Evolutionary conservation across 176 grass and related monocot species (phyloP), one percentile per base, ranked within the genome.

Genomic region (Lolium perenne): DNA sequence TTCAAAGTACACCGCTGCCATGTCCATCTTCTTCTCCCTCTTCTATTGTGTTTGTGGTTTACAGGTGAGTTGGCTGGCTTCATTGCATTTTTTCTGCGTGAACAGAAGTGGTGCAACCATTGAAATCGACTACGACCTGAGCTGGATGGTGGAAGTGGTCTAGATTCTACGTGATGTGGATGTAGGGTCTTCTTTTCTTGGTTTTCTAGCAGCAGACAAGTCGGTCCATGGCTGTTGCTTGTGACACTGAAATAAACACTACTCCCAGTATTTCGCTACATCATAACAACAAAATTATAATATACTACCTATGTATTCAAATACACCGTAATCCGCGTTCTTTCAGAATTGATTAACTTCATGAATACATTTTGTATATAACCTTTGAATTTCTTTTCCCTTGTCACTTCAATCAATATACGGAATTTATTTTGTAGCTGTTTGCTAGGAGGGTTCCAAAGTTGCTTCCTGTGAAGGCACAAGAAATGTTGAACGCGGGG

Each of bases 181-280:
- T 20, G 68, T 79, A 16, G 35, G 78, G 74, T 83, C 72, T 72
- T 72, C 40, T 49, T 69, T 29, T 43, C 47, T 86, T 83, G 74
- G 83, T 91, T 80, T 79, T 79, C 13, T 81, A 90, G 74, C 80
- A 90, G 22, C 80, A 50, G 74, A 59, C 84, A 26, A 83, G 80
- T 82, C 79, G 43, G 46, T 78, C 72, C 6, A 82, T 50, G 9
- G 22, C 16, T 65, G 54, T 46, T 40, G 56, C 13, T 82, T 62
- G 51, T 71, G 40, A 71, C 55, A 45, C 43, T 63, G 4, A 41
- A 5, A 59, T 7, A 8, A 18, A 15, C 38, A 10, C 0, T 50
- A 18, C 47, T 72, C 6, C 11, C 4, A 20, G 38, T 51, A 41
- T 57, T 47, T 69, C 18, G 1, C 22, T 46, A 6, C 23, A 41